These are phyloP conservation scores for Irpex lacteus DNA, from an alignment of 1,284 basidiomycete species.

Conservation along the genomic window DNA sequence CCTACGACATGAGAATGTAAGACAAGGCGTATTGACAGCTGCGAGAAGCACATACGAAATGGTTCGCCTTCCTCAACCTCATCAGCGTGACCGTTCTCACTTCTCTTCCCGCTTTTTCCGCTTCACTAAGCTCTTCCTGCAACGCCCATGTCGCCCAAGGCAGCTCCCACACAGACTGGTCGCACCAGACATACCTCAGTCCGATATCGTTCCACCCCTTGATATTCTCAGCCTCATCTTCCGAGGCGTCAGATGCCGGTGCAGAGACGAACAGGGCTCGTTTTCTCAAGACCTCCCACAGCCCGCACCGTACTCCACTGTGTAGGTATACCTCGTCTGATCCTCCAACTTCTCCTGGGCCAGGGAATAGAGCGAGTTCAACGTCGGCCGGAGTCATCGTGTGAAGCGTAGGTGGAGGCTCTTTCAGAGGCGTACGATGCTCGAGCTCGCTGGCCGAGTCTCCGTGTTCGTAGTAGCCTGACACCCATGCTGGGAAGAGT, in stretches of 20 bases:
- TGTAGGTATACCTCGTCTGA: constrained; percentile 17
- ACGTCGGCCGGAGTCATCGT: constrained; percentile 16
- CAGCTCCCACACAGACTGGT: constrained; percentile 20
- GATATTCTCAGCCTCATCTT: neutral
- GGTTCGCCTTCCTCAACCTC: constrained; percentile 20
- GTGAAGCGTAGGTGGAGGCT: constrained; percentile 16
- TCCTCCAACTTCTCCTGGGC: constrained; percentile 18
- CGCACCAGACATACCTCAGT: constrained; percentile 22
- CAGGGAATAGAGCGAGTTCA: constrained; percentile 7
- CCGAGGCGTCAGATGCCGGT: neutral
- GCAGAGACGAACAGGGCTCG: constrained; percentile 11
- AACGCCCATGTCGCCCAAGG: constrained; percentile 17
- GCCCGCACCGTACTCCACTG: constrained; percentile 14
- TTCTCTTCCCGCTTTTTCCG: constrained; percentile 9
- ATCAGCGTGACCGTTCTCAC: constrained; percentile 16
- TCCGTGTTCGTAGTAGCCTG: constrained; percentile 27
- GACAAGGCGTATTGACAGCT: no score
- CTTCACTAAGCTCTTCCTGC: constrained; percentile 15
- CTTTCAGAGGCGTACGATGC: constrained; percentile 8
- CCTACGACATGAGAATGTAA: constrained; percentile 1
- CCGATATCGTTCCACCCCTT: constrained; percentile 14
- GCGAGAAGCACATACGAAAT: constrained; percentile 18
- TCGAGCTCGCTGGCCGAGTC: constrained; percentile 14
- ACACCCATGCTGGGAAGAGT: constrained; percentile 22
- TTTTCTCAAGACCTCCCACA: constrained; percentile 12